Conservation (phyloP, 2,329 filamentous ascomycete species). For the Zasmidium angulare region DNA sequence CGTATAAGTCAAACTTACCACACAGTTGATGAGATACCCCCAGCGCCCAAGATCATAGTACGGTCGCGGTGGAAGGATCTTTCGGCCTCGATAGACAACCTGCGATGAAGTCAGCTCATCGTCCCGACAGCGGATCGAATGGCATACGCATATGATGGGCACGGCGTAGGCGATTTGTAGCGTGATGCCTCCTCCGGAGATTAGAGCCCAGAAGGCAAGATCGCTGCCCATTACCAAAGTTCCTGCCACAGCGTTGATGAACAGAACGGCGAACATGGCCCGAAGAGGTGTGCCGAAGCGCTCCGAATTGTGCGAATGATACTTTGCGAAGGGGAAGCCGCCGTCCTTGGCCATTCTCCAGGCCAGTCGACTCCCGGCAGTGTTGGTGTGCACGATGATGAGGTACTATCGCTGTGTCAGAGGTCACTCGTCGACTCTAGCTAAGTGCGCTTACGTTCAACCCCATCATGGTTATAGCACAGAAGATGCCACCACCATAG, state of each 20-base stretch:
- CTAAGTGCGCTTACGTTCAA: conserved; percentile 2
- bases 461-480: conserved; percentile 4
- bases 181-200: neutral
- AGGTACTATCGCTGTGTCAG: neutral
- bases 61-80: neutral
- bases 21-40: neutral
- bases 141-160: neutral
- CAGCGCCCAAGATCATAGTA: neutral
- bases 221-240: neutral
- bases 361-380: conserved; percentile 2
- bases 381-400: conserved; percentile 12
- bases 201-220: conserved; percentile 1
- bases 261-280: neutral
- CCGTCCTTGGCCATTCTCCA: conserved; percentile 8
- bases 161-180: neutral
- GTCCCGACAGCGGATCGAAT: neutral
- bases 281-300: conserved; percentile 1
- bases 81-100: neutral
- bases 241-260: neutral
- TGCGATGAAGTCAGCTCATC: neutral
- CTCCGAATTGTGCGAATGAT: neutral
- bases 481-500: conserved; percentile 5
- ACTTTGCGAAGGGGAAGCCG: conserved; percentile 3
- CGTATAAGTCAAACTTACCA: neutral
- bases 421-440: neutral